A percentile compares a stretch with the other conserved stretches of the same genome.
Conservation (phyloP, 2,329 filamentous ascomycete genomes). For the Setomelanomma holmii region DNA sequence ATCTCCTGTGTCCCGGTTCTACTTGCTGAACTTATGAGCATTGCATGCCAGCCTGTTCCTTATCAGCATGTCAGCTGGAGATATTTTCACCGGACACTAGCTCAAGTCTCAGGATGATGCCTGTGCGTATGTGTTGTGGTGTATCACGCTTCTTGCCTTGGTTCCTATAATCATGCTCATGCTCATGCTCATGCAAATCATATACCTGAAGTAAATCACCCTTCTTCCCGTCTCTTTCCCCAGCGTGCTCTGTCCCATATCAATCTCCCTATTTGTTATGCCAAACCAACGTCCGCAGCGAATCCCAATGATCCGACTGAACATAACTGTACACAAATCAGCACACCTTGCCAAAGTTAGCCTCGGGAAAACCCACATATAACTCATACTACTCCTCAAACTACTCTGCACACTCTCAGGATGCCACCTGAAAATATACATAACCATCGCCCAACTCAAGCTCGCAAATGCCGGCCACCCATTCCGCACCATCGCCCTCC, state of each 20-base stretch:
- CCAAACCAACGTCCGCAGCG: constrained; percentile 81
- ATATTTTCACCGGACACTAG: no score
- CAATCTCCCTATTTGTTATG: constrained; percentile 69
- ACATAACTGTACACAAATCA: constrained; percentile 61
- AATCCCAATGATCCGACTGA: constrained; percentile 89
- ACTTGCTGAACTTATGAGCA: no score
- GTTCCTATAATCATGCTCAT: no score
- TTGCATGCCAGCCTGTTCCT: no score
- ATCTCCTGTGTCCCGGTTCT: no score
- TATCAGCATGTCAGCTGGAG: no score
- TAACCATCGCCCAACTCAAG: constrained; percentile 89
- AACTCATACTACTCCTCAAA: constrained; percentile 93
- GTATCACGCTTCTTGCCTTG: no score
- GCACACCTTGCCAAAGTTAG: constrained; percentile 1
- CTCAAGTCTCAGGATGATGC: no score
- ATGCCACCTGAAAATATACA: constrained; percentile 94
- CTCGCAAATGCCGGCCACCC: constrained; percentile 94
- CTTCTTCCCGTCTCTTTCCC: not conserved
- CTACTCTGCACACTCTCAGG: constrained; percentile 91
- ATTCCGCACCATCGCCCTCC: constrained; percentile 58
- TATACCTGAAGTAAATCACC: not conserved
- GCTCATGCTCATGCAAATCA: not conserved
- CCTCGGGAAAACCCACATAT: constrained; percentile 73
- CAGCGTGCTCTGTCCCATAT: constrained; percentile 2
- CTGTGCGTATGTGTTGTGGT: no score